Percentiles rank a stretch among this genome's conserved stretches.
Conservation (phyloP, 164 flowering plant species). For the Santalum album region DNA sequence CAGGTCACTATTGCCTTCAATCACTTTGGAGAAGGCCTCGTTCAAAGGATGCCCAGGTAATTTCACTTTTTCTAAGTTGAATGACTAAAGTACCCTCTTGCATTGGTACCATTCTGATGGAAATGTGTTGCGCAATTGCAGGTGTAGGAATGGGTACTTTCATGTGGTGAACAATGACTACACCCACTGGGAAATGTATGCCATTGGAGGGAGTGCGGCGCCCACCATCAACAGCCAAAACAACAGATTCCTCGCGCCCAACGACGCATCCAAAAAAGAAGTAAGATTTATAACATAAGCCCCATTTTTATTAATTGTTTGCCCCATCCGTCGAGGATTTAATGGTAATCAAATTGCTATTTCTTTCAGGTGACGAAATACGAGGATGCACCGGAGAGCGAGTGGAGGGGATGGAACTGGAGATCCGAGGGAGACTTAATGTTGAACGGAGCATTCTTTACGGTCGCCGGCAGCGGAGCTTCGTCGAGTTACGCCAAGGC, state of each 20-base stretch:
- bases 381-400: conserved; percentile 69
- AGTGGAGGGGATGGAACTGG: conserved; percentile 83
- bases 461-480: conserved; percentile 59
- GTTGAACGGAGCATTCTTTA: conserved; percentile 73
- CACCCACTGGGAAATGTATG: conserved; percentile 91
- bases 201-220: conserved; percentile 77
- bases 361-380: conserved; percentile 61
- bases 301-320: too few relatives aligned
- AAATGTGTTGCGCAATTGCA: conserved; percentile 17
- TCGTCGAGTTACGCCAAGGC: conserved; percentile 71
- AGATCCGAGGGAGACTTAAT: conserved; percentile 69
- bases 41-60: conserved; percentile 79
- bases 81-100: too few relatives aligned
- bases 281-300: conserved; percentile 42
- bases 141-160: conserved; percentile 80
- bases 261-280: conserved; percentile 51
- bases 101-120: too few relatives aligned
- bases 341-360: too few relatives aligned
- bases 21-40: conserved; percentile 14
- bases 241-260: conserved; percentile 66
- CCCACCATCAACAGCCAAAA: conserved; percentile 86
- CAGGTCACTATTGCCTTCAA: conserved; percentile 18
- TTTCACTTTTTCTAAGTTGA: too few relatives aligned
- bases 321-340: too few relatives aligned
- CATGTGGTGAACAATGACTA: conserved; percentile 95